phyloP scores from a whole-genome alignment of 495 filamentous ascomycete species.

The Aspergillus funiculosus region DNA sequence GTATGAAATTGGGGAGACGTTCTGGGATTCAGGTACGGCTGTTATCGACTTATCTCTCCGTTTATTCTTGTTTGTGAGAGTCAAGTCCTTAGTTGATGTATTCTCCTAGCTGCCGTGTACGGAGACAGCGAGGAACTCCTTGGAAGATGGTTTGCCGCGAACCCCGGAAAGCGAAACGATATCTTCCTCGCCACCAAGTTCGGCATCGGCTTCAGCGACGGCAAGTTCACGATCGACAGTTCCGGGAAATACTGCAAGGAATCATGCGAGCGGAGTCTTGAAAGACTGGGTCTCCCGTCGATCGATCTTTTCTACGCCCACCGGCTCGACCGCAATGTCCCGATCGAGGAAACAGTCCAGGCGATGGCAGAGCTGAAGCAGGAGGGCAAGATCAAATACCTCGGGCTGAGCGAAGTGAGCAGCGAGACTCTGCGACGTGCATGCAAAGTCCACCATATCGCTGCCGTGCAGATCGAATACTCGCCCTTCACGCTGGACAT shows the following conservation, averaged over 20 bases:
- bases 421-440: constrained; percentile 12
- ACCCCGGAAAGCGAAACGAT: constrained; percentile 1
- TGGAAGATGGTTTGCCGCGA: constrained; percentile 9
- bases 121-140: constrained; percentile 10
- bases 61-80: too few species aligned
- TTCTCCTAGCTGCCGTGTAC: constrained; percentile 3
- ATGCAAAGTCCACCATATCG: constrained; percentile 8
- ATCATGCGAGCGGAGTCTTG: neutral
- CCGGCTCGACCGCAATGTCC: constrained; percentile 1
- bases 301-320: constrained; percentile 14
- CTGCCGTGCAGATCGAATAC: constrained; percentile 14
- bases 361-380: constrained; percentile 5
- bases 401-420: constrained; percentile 10
- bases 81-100: neutral
- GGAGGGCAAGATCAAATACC: constrained; percentile 13
- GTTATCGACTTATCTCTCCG: neutral
- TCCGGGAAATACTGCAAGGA: constrained; percentile 1
- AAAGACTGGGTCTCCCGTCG: neutral
- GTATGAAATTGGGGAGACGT: constrained; percentile 7
- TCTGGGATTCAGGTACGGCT: constrained; percentile 6
- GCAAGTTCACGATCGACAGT: neutral
- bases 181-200: constrained; percentile 12
- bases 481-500: constrained; percentile 12
- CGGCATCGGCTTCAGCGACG: neutral
- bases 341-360: constrained; percentile 7